phyloP scores from a whole-genome alignment of 2,329 filamentous ascomycete species.

The Emericellopsis atlantica region DNA sequence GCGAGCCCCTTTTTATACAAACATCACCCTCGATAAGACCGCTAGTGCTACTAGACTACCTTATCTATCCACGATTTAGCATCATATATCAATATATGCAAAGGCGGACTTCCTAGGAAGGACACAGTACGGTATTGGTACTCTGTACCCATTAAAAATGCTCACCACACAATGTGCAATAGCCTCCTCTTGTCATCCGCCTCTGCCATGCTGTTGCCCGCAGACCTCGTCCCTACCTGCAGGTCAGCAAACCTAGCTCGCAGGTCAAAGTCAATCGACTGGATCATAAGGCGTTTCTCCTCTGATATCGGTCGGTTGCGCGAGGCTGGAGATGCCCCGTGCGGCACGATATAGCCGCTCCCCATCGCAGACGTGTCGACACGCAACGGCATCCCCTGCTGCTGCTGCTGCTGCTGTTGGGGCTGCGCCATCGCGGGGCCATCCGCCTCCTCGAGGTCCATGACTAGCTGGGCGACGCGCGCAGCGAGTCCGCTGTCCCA shows the following conservation, averaged over 20 bases:
- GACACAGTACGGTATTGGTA: no score
- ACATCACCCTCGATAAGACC: no score
- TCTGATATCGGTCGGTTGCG: slow-evolving; percentile 26
- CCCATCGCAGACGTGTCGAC: no score
- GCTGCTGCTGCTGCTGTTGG: neutral
- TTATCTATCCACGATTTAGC: no score
- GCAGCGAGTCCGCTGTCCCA: slow-evolving; percentile 53
- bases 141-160: neutral
- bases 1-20: no score
- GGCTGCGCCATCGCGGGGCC: neutral
- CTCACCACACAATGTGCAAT: slow-evolving; percentile 34
- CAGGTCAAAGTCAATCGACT: slow-evolving; percentile 43
- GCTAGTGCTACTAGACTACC: no score
- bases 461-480: slow-evolving; percentile 41
- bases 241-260: slow-evolving; percentile 35
- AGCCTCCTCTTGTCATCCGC: slow-evolving; percentile 24
- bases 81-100: no score
- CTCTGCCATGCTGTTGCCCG: slow-evolving; percentile 32
- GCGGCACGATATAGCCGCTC: no score
- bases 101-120: no score
- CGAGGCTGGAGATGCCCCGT: no score
- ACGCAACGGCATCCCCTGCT: slow-evolving; percentile 3
- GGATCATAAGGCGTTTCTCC: slow-evolving; percentile 42
- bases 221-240: slow-evolving; percentile 35
- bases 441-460: slow-evolving; percentile 39